Conservation (phyloP, 345 rosid species). For the Pseudoturritis turrita region DNA sequence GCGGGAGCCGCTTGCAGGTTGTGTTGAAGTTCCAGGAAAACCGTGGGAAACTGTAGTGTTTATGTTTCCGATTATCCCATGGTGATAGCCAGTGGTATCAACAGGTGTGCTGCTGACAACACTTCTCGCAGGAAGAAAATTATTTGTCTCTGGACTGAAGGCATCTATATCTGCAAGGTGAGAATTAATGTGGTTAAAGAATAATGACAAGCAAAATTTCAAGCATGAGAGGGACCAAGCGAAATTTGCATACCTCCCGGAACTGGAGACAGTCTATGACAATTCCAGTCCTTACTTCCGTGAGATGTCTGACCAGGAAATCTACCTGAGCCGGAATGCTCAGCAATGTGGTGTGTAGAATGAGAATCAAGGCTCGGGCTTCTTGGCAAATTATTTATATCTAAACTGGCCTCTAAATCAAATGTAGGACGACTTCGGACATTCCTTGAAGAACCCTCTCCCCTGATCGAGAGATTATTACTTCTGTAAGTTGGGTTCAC, state of each 20-base stretch:
- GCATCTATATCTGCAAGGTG: constrained; percentile 51
- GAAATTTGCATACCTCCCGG: constrained; percentile 49
- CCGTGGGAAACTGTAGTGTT: constrained; percentile 43
- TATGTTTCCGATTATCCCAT: constrained; percentile 46
- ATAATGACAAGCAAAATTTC: not conserved
- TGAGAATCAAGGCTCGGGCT: constrained; percentile 39
- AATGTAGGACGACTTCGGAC: constrained; percentile 70
- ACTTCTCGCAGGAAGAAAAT: constrained; percentile 40
- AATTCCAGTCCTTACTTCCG: constrained; percentile 53
- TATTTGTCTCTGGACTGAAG: constrained; percentile 46
- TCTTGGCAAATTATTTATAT: constrained; percentile 43
- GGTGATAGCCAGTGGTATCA: constrained; percentile 47
- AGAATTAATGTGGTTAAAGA: constrained; percentile 6
- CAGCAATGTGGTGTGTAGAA: constrained; percentile 38
- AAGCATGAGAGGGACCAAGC: constrained; percentile 28
- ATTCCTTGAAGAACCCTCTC: constrained; percentile 69
- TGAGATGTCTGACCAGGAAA: constrained; percentile 45
- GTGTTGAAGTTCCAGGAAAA: constrained; percentile 45
- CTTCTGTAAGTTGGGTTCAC: constrained; percentile 41
- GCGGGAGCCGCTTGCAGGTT: constrained; percentile 45
- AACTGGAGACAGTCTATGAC: constrained; percentile 40
- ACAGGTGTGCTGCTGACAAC: constrained; percentile 36
- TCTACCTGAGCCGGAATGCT: constrained; percentile 40
- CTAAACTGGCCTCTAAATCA: constrained; percentile 52
- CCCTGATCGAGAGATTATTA: constrained; percentile 48